These are phyloP conservation scores for Leptomonas pyrrhocoris DNA, from an alignment of 208 protist species.

Conservation along the genomic window DNA sequence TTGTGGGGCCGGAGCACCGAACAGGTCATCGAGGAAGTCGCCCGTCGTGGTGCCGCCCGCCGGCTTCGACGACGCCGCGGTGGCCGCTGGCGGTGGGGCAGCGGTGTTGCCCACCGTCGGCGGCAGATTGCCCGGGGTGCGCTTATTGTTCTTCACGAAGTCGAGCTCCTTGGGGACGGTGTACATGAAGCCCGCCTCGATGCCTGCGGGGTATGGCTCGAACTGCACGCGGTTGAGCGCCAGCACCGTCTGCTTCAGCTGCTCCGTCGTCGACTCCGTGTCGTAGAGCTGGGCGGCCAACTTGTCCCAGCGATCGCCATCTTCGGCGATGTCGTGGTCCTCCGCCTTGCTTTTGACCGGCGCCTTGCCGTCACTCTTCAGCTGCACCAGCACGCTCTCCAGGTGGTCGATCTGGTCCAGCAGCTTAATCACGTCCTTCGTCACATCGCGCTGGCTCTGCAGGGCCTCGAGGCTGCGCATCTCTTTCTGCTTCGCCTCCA, in stretches of 20 bases:
- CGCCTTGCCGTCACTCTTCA: slow-evolving; percentile 35
- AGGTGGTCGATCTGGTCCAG: slow-evolving; percentile 73
- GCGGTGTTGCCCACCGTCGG: slow-evolving; percentile 24
- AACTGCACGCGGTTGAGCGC: slow-evolving; percentile 85
- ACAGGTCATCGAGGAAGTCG: slow-evolving; percentile 84
- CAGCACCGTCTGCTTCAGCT: slow-evolving; percentile 69
- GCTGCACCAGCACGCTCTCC: slow-evolving; percentile 52
- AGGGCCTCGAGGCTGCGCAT: slow-evolving; percentile 69
- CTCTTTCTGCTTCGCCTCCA: slow-evolving; percentile 46
- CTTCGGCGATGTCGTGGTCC: slow-evolving; percentile 34
- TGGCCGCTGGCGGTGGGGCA: neutral
- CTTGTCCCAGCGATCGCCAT: slow-evolving; percentile 79
- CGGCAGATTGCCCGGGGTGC: slow-evolving; percentile 49
- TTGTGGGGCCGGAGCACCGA: slow-evolving; percentile 43
- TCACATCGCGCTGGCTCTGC: slow-evolving; percentile 76
- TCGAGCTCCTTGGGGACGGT: slow-evolving; percentile 76
- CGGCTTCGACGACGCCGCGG: slow-evolving; percentile 1
- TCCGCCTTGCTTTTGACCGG: slow-evolving; percentile 10
- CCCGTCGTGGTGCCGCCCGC: slow-evolving; percentile 16
- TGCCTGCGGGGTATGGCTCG: slow-evolving; percentile 79
- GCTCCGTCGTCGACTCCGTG: slow-evolving; percentile 64
- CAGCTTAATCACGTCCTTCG: slow-evolving; percentile 74
- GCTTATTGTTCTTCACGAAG: slow-evolving; percentile 79
- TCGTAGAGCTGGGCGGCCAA: slow-evolving; percentile 79
- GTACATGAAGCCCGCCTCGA: slow-evolving; percentile 73